phyloP scores from a whole-genome alignment of 2,329 filamentous ascomycete species.

The Colletotrichum liriopes region DNA sequence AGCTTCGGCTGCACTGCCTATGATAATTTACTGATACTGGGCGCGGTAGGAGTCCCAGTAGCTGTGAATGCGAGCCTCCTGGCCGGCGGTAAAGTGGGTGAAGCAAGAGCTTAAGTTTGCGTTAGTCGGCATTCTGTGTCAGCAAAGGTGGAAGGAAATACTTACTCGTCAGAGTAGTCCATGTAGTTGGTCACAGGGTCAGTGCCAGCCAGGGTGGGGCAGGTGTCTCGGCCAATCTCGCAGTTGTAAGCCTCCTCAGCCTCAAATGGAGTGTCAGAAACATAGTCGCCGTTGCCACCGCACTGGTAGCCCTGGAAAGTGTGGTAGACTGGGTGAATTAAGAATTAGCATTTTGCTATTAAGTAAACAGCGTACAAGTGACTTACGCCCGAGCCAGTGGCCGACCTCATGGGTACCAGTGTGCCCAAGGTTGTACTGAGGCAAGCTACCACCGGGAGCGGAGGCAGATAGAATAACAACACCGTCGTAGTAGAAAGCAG shows the following conservation, averaged over 20 bases:
- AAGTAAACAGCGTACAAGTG: not conserved
- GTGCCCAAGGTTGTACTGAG: constrained; percentile 54
- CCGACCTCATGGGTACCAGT: constrained; percentile 61
- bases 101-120: constrained; percentile 56
- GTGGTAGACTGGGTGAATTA: constrained; percentile 55
- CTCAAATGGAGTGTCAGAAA: constrained; percentile 60
- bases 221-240: constrained; percentile 54
- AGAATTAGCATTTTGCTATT: not conserved
- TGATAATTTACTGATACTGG: constrained; percentile 28
- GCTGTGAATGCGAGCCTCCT: constrained; percentile 54
- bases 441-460: constrained; percentile 55
- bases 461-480: constrained; percentile 56
- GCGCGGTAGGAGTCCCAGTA: constrained; percentile 50
- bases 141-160: not conserved
- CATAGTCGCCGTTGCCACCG: constrained; percentile 54
- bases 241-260: constrained; percentile 53
- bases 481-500: constrained; percentile 57
- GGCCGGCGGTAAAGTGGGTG: constrained; percentile 61
- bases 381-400: constrained; percentile 61
- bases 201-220: constrained; percentile 50
- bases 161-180: constrained; percentile 61
- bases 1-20: too few species aligned
- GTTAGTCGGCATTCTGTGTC: constrained; percentile 43
- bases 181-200: constrained; percentile 59
- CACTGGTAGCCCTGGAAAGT: constrained; percentile 62